Evolutionary conservation across 2,329 filamentous ascomycete species (phyloP), one percentile per base, ranked within the genome.

Genomic region (Aureobasidium mangrovei): DNA sequence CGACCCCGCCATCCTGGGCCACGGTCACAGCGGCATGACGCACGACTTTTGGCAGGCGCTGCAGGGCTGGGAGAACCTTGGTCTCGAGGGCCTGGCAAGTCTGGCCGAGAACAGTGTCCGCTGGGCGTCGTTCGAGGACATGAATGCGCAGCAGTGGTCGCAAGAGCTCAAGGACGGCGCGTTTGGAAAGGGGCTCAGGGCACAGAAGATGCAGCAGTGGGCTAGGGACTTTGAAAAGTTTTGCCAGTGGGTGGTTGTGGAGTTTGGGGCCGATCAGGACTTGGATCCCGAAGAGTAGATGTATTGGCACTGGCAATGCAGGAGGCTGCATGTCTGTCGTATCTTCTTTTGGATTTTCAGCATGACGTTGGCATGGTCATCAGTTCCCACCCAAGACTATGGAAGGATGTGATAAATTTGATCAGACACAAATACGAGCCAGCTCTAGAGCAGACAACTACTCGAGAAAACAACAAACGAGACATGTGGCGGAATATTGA

Each of bases 1-100:
- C 66, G 90, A 95, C 65, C 91, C 90, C 1, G 88, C 86, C 1
- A 88, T 96, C 64, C 76, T 95, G 4, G 91, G 91, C 7, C 88
- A 95, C 63, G 87, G 87, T 55, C 81, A 79, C 5, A 85, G 83
- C 28, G 89, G 88, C 36, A 84, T 93, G 78, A 91, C 86, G 1
- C 88, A 95, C 69, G 90, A 96, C 70, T 95, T 95, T 70, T 96
- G 89, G 88, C 89, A 95, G 69, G 86, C 87, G 1, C 73, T 96
- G 24, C 90, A 95, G 69, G 91, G 88, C 0, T 93, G 91, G 81
- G 85, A 95, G 56, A 95, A 94, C 64, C 79, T 96, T 10, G 93
- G 91, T 0, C 76, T 97, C 2, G 89, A 88, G 8, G 91, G 91
- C 0, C 72, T 97, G 51, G 91, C 86, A 0, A 86, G 84, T 55